A percentile compares a stretch with the other conserved stretches of the same genome.
Evolutionary conservation across 805 yeast species (phyloP).

Genomic region (Cyberlindnera xylosilytica): DNA sequence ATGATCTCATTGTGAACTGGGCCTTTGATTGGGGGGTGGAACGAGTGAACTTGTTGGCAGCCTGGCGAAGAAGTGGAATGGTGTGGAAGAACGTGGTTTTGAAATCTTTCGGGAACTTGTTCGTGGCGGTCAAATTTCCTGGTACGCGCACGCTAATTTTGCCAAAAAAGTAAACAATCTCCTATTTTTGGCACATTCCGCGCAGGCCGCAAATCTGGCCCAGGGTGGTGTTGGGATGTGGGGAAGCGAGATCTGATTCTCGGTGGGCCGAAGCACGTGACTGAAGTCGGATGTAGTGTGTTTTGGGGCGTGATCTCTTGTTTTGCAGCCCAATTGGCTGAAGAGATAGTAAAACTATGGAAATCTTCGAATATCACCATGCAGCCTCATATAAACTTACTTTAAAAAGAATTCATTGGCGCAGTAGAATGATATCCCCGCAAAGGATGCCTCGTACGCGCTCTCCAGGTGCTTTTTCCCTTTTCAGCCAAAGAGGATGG

Average conservation of each 20-base stretch:
- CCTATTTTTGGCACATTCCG: conserved; percentile 12
- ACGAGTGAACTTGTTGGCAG: background rate
- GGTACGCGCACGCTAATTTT: conserved; percentile 9
- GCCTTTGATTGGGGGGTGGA: background rate
- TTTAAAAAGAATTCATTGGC: too few species aligned
- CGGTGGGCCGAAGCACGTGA: too few species aligned
- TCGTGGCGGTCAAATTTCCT: background rate
- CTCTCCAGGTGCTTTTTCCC: conserved; percentile 3
- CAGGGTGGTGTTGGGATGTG: conserved; percentile 5
- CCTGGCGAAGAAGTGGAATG: background rate
- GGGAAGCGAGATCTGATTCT: background rate
- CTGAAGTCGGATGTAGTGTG: too few species aligned
- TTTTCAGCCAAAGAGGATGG: conserved; percentile 8
- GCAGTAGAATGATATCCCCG: too few species aligned
- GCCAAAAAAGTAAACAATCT: conserved; percentile 9
- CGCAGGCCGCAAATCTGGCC: background rate
- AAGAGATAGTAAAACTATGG: too few species aligned
- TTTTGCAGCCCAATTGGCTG: too few species aligned
- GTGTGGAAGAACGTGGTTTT: background rate
- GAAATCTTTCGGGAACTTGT: background rate
- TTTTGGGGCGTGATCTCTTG: too few species aligned
- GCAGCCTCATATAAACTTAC: too few species aligned
- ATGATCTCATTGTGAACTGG: conserved; percentile 6
- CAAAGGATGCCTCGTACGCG: too few species aligned
- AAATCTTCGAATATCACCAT: too few species aligned